A percentile compares a stretch with the other conserved stretches of the same genome.
phyloP scores from a whole-genome alignment of 768 basidiomycete genomes.

The Ephemerocybe angulata region DNA sequence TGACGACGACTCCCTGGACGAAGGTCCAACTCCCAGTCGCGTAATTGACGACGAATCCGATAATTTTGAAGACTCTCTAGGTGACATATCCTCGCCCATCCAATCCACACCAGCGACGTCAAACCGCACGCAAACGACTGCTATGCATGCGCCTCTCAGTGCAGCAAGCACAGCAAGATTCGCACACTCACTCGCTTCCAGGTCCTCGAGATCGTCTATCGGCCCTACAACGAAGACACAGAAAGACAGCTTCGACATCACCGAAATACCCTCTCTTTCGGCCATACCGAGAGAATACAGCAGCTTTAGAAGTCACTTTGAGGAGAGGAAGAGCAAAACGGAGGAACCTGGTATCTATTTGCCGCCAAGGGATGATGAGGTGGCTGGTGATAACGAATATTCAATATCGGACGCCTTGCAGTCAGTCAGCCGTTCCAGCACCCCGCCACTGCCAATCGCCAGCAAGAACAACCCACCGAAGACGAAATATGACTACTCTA shows the following conservation, averaged over 20 bases:
- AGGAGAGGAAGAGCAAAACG: slow-evolving; percentile 34
- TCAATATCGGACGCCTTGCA: slow-evolving; percentile 58
- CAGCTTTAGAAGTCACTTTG: slow-evolving; percentile 27
- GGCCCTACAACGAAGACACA: slow-evolving; percentile 30
- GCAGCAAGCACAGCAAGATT: slow-evolving; percentile 47
- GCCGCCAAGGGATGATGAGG: slow-evolving; percentile 43
- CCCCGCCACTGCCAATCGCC: slow-evolving; percentile 41
- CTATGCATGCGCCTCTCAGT: slow-evolving; percentile 44
- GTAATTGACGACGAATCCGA: slow-evolving; percentile 27
- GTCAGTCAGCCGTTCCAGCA: slow-evolving; percentile 52
- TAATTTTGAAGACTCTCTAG: slow-evolving; percentile 37
- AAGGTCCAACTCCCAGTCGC: slow-evolving; percentile 24
- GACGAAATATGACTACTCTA: slow-evolving; percentile 55
- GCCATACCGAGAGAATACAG: slow-evolving; percentile 23
- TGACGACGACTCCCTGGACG: slow-evolving; percentile 62
- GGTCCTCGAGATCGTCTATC: slow-evolving; percentile 47
- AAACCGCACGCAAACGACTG: slow-evolving; percentile 43
- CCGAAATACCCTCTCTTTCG: slow-evolving; percentile 53
- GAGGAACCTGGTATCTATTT: slow-evolving; percentile 48
- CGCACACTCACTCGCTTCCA: slow-evolving; percentile 46
- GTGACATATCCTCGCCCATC: slow-evolving; percentile 46
- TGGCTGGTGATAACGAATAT: slow-evolving; percentile 34
- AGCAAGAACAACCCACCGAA: slow-evolving; percentile 40
- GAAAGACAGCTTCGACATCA: slow-evolving; percentile 57
- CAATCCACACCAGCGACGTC: slow-evolving; percentile 63